A percentile compares a stretch with the other conserved stretches of the same genome.
These are phyloP conservation scores for Rhodotorula sp. DNA, from an alignment of 1,284 basidiomycete species.

Conservation along the genomic window DNA sequence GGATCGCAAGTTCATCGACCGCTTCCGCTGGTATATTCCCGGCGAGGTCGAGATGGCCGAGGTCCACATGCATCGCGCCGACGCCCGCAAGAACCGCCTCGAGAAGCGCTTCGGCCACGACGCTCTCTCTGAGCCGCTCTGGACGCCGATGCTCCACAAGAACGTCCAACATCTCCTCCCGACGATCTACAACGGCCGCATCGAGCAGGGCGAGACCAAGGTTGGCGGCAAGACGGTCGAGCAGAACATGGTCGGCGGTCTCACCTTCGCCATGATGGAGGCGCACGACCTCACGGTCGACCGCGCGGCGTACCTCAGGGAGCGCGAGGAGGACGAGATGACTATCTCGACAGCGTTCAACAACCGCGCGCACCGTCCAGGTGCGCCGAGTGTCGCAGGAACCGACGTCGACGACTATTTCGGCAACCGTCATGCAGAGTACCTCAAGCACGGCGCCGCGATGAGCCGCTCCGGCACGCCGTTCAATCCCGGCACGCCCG, in stretches of 20 bases:
- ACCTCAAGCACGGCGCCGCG: constrained; percentile 29
- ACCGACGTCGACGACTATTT: constrained; percentile 35
- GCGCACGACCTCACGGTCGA: constrained; percentile 49
- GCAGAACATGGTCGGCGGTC: constrained; percentile 64
- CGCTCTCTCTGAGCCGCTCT: constrained; percentile 64
- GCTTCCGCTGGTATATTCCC: constrained; percentile 73
- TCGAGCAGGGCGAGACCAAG: constrained; percentile 59
- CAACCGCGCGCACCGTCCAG: not conserved
- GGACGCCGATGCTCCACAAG: constrained; percentile 83
- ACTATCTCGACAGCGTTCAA: constrained; percentile 35
- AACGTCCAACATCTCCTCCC: constrained; percentile 71
- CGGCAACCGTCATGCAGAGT: constrained; percentile 18
- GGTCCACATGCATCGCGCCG: constrained; percentile 69
- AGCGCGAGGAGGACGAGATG: constrained; percentile 45
- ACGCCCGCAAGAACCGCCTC: constrained; percentile 66
- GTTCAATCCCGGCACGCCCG: constrained; percentile 14
- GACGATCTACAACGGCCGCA: constrained; percentile 63
- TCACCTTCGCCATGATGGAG: constrained; percentile 48
- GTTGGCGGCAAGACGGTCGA: constrained; percentile 71
- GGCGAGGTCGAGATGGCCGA: constrained; percentile 66
- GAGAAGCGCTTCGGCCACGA: constrained; percentile 84
- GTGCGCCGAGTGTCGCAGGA: constrained; percentile 10
- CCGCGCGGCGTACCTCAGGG: constrained; percentile 44
- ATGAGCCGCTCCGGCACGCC: not conserved
- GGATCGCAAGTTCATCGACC: constrained; percentile 62